These are phyloP conservation scores for Mycena vitilis DNA, from an alignment of 768 basidiomycete species.

Conservation along the genomic window DNA sequence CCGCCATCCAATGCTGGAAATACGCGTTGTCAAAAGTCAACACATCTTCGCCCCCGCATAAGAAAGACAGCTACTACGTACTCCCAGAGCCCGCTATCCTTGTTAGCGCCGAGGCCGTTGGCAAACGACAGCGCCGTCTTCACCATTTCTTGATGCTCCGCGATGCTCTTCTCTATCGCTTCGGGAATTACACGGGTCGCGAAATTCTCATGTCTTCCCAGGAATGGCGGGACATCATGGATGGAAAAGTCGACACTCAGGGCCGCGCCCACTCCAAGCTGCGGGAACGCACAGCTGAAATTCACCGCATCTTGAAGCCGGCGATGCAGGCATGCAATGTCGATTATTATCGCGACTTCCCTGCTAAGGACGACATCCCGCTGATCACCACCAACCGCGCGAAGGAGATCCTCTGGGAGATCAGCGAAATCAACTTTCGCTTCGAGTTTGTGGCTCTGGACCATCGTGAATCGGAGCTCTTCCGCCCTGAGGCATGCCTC, in stretches of 20 bases:
- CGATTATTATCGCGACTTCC: background rate
- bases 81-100: background rate
- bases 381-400: background rate
- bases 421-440: slow-evolving; percentile 36
- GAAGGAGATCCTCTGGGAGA: slow-evolving; percentile 37
- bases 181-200: background rate
- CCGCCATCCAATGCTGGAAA: background rate
- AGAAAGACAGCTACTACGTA: background rate
- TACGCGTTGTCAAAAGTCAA: background rate
- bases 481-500: background rate
- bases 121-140: background rate
- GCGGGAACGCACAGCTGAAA: background rate
- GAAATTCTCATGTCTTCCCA: background rate
- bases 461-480: slow-evolving; percentile 3
- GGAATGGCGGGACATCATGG: slow-evolving; percentile 4
- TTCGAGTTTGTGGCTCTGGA: slow-evolving; percentile 39
- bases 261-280: background rate
- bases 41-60: background rate
- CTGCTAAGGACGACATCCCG: background rate
- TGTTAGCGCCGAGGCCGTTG: background rate
- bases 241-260: background rate
- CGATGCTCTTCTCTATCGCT: background rate
- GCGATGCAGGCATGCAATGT: background rate
- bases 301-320: background rate
- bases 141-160: background rate